phyloP scores from a whole-genome alignment of 139 green algal genomes.

The Pycnococcus provasolii region DNA sequence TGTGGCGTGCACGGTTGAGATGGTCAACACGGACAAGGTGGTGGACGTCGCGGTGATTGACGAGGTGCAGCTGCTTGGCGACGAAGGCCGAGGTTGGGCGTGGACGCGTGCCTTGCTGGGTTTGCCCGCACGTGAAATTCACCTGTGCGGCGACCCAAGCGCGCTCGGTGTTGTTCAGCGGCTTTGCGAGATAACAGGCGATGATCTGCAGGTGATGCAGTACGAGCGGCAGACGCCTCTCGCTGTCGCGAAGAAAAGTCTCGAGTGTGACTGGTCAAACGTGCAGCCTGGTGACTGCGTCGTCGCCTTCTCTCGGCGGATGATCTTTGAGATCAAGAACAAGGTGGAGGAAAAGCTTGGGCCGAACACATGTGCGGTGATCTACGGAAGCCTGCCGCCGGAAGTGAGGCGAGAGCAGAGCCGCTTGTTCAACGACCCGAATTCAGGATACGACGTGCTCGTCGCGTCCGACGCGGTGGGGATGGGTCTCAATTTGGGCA shows the following conservation, averaged over 20 bases:
- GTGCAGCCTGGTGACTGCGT: conserved; percentile 78
- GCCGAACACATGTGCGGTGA: conserved; percentile 46
- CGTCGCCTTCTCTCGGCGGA: conserved; percentile 76
- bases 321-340: conserved; percentile 65
- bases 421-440: conserved; percentile 73
- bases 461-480: conserved; percentile 86
- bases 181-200: conserved; percentile 32
- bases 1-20: conserved; percentile 87
- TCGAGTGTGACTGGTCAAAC: conserved; percentile 24
- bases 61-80: conserved; percentile 88
- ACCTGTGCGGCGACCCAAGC: conserved; percentile 84
- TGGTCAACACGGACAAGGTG: conserved; percentile 50
- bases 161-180: conserved; percentile 58
- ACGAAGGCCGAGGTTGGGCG: conserved; percentile 72
- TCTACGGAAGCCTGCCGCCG: conserved; percentile 80
- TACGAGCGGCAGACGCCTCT: conserved; percentile 65
- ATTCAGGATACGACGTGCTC: conserved; percentile 63
- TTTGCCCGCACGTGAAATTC: conserved; percentile 55
- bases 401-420: conserved; percentile 71
- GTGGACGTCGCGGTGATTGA: conserved; percentile 88
- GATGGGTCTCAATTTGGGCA: conserved; percentile 97
- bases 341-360: conserved; percentile 40
- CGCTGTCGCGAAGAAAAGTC: conserved; percentile 26
- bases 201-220: conserved; percentile 23
- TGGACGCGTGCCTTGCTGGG: conserved; percentile 79